phyloP scores from a whole-genome alignment of 225 moss, liverwort and hornwort genomes.

The Polytrichum commune region DNA sequence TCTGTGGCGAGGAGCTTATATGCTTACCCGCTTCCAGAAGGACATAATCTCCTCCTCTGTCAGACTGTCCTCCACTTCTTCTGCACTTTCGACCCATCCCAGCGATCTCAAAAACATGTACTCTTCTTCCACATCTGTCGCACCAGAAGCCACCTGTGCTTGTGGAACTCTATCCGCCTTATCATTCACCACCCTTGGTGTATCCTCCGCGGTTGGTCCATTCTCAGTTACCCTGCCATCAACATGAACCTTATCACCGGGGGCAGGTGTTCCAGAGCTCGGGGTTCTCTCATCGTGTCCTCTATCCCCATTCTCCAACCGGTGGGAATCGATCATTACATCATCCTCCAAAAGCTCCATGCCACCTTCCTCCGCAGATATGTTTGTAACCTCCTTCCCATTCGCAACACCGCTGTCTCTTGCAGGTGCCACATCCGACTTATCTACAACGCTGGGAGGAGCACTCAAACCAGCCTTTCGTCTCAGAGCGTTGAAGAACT shows the following conservation, averaged over 20 bases:
- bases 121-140: constrained; percentile 73
- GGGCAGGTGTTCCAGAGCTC: constrained; percentile 32
- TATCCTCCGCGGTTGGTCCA: constrained; percentile 44
- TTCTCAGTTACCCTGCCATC: constrained; percentile 49
- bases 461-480: constrained; percentile 73
- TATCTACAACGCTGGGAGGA: constrained; percentile 63
- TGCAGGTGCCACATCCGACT: constrained; percentile 51
- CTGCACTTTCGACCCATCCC: constrained; percentile 89
- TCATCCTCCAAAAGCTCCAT: constrained; percentile 40
- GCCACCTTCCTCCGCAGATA: constrained; percentile 36
- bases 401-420: constrained; percentile 49
- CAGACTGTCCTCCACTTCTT: constrained; percentile 68
- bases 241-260: constrained; percentile 32
- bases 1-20: too few species aligned
- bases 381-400: constrained; percentile 46
- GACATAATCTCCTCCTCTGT: constrained; percentile 98
- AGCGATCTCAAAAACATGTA: constrained; percentile 96
- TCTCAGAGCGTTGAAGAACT: constrained; percentile 91
- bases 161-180: constrained; percentile 18
- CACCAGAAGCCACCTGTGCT: constrained; percentile 32
- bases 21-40: constrained; percentile 77
- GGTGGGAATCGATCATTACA: constrained; percentile 37
- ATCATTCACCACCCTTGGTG: constrained; percentile 34
- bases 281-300: constrained; percentile 25
- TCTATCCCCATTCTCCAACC: constrained; percentile 66